Percentiles rank a stretch among this genome's conserved stretches.
Evolutionary conservation across 495 filamentous ascomycete species (phyloP).

Genomic region (Penicillium robsamsonii): DNA sequence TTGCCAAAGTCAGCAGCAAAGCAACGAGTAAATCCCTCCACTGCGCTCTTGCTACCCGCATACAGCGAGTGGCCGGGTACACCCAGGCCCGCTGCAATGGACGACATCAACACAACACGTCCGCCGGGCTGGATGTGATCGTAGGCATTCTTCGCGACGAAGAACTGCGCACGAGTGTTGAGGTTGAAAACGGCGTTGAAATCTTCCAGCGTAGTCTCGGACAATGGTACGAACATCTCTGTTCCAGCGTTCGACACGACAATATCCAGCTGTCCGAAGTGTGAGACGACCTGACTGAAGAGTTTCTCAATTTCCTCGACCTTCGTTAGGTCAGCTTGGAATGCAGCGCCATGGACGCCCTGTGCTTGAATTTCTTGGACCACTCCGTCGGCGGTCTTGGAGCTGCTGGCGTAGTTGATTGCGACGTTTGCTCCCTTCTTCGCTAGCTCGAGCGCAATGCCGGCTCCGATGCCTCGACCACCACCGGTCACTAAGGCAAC

Average conservation of each 20-base stretch:
- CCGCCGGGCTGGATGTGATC: slow-evolving; percentile 65
- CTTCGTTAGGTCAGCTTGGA: slow-evolving; percentile 74
- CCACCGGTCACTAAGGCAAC: slow-evolving; percentile 73
- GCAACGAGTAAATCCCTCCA: slow-evolving; percentile 74
- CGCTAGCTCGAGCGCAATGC: slow-evolving; percentile 74
- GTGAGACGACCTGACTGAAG: slow-evolving; percentile 60
- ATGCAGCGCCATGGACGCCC: slow-evolving; percentile 60
- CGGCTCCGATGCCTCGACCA: slow-evolving; percentile 70
- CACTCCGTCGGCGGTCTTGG: slow-evolving; percentile 60
- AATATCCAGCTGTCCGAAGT: slow-evolving; percentile 71
- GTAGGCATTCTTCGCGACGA: slow-evolving; percentile 75
- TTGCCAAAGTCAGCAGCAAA: slow-evolving; percentile 73
- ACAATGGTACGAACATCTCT: slow-evolving; percentile 46
- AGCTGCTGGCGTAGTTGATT: slow-evolving; percentile 73
- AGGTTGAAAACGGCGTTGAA: slow-evolving; percentile 75
- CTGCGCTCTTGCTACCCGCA: slow-evolving; percentile 71
- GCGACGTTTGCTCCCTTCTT: slow-evolving; percentile 68
- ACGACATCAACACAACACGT: slow-evolving; percentile 59
- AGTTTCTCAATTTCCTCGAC: slow-evolving; percentile 61
- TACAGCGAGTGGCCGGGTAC: slow-evolving; percentile 74
- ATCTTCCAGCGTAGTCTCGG: slow-evolving; percentile 70
- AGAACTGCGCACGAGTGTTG: slow-evolving; percentile 78
- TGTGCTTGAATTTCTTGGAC: slow-evolving; percentile 58
- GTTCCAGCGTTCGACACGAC: slow-evolving; percentile 62
- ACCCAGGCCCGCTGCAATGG: slow-evolving; percentile 55